Percentiles rank a stretch among this genome's conserved stretches.
phyloP scores from a whole-genome alignment of 2,329 filamentous ascomycete species.

The Septoria linicola region DNA sequence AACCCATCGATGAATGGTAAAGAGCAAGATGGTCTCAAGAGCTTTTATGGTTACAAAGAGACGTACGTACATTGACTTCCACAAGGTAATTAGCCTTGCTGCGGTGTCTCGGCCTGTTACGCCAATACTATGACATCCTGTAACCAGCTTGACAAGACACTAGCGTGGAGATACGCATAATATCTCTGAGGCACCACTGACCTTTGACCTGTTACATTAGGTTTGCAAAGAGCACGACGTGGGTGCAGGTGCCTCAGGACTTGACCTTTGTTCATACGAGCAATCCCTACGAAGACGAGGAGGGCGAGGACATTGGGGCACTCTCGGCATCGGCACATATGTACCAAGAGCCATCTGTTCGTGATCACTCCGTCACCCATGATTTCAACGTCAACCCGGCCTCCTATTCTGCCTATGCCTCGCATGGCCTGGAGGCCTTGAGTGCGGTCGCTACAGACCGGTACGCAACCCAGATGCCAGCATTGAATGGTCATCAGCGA shows the following conservation, averaged over 20 bases:
- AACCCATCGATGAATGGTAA: constrained; percentile 66
- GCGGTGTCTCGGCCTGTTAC: too few relatives aligned
- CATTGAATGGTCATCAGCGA: constrained; percentile 30
- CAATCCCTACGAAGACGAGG: constrained; percentile 58
- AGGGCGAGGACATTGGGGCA: constrained; percentile 19
- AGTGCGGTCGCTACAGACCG: constrained; percentile 53
- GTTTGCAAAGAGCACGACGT: constrained; percentile 61
- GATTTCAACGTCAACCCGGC: constrained; percentile 19
- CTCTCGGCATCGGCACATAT: too few relatives aligned
- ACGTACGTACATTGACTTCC: too few relatives aligned
- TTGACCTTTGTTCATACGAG: constrained; percentile 62
- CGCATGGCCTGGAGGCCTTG: constrained; percentile 55
- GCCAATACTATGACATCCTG: too few relatives aligned
- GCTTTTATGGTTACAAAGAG: constrained; percentile 66
- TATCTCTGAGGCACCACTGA: too few relatives aligned
- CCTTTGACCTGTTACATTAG: too few relatives aligned
- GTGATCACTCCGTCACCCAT: neutral
- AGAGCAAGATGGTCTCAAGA: constrained; percentile 51
- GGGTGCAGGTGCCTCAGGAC: constrained; percentile 61
- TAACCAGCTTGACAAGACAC: too few relatives aligned
- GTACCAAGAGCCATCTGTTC: neutral
- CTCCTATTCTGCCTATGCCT: constrained; percentile 34
- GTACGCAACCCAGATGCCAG: constrained; percentile 35
- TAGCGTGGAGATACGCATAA: too few relatives aligned
- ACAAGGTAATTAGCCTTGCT: too few relatives aligned